phyloP scores from a whole-genome alignment of 192 early-diverging fungal genomes.

The Neocallimastix lanati region DNA sequence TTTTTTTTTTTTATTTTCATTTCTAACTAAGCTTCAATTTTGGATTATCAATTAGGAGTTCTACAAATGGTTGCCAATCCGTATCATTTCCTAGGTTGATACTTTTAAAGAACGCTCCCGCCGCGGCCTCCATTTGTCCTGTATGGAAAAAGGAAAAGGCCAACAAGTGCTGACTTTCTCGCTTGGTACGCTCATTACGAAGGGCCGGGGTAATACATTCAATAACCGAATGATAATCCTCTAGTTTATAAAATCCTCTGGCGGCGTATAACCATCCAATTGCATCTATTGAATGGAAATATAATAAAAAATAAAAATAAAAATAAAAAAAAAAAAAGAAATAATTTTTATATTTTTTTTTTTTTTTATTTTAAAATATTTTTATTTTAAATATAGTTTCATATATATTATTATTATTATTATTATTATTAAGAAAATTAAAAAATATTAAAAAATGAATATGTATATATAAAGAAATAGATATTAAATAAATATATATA shows the following conservation, averaged over 20 bases:
- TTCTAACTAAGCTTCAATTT: not conserved
- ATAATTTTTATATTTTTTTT: too few species aligned
- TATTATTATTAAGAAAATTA: too few species aligned
- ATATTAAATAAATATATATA: too few species aligned
- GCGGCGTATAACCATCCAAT: slow-evolving; percentile 44
- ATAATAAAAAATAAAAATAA: too few species aligned
- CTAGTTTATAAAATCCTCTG: slow-evolving; percentile 39
- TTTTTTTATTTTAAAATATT: too few species aligned
- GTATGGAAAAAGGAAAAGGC: slow-evolving; percentile 37
- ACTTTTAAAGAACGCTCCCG: slow-evolving; percentile 37
- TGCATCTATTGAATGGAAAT: slow-evolving; percentile 24
- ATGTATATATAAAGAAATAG: too few species aligned
- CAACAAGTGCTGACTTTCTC: slow-evolving; percentile 37
- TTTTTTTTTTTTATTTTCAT: too few species aligned
- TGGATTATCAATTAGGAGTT: slow-evolving; percentile 34
- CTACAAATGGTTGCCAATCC: slow-evolving; percentile 39
- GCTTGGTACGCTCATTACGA: slow-evolving; percentile 35
- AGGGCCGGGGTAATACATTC: slow-evolving; percentile 39
- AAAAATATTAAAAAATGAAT: too few species aligned
- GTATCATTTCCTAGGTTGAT: slow-evolving; percentile 42
- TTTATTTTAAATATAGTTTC: too few species aligned
- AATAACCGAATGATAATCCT: slow-evolving; percentile 40
- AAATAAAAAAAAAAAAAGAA: too few species aligned
- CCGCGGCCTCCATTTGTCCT: slow-evolving; percentile 32
- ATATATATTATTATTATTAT: too few species aligned